These are phyloP conservation scores for Lactarius trivialis DNA, from an alignment of 768 basidiomycete species.

Conservation along the genomic window DNA sequence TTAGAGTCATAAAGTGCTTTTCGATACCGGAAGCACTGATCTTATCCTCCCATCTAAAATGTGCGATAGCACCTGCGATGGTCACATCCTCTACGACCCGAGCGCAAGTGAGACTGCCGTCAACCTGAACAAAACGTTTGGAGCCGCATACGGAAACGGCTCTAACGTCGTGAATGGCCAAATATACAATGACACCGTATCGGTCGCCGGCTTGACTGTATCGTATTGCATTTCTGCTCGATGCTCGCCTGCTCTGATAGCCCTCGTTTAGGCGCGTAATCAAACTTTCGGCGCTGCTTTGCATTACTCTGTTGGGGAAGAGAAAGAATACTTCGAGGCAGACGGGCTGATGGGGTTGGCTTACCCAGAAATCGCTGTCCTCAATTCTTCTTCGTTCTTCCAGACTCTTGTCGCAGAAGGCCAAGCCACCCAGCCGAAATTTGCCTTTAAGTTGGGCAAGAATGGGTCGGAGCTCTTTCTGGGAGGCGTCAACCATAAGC, in stretches of 20 bases:
- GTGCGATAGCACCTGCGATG: neutral
- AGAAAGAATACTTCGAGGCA: neutral
- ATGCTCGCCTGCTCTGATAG: neutral
- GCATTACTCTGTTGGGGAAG: neutral
- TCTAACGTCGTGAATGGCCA: neutral
- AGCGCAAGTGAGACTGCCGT: neutral
- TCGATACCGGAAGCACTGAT: constrained; percentile 7
- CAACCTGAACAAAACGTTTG: neutral
- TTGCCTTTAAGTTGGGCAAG: constrained; percentile 1
- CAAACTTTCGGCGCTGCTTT: constrained; percentile 1
- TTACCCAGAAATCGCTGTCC: neutral
- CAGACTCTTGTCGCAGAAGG: neutral
- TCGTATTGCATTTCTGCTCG: neutral
- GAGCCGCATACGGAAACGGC: neutral
- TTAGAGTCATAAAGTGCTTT: neutral
- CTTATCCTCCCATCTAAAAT: neutral
- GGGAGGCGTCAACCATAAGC: constrained; percentile 1
- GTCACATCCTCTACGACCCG: neutral
- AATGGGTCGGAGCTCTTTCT: constrained; percentile 9
- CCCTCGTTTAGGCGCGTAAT: neutral
- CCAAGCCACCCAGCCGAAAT: neutral
- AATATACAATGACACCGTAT: constrained; percentile 4
- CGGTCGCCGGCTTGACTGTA: constrained; percentile 1
- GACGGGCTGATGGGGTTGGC: constrained; percentile 3
- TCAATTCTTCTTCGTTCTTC: neutral